Evolutionary conservation across 805 yeast species (phyloP), one percentile per base, ranked within the genome.

Genomic region (Cephaloascus fragrans): DNA sequence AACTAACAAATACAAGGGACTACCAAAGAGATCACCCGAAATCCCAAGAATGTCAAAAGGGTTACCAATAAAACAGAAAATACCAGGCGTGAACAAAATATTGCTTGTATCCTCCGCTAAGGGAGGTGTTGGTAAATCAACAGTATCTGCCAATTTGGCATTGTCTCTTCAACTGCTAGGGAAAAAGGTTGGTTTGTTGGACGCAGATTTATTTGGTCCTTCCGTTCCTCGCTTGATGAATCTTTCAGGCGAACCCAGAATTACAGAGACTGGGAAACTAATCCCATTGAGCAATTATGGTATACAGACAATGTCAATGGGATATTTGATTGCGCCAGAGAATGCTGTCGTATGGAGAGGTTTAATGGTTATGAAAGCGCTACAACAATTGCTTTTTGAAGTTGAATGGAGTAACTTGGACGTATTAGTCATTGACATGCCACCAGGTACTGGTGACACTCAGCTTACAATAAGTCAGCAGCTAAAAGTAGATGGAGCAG

Each of bases 401-500:
- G 94, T 86, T 1, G 73, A 77, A 35, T 86, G 95, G 95, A 63
- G 66, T 19, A 52, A 56, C 4, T 53, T 85, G 34, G 95, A 86
- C 52, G 69, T 77, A 18, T 61, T 86, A 36, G 80, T 86, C 2
- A 63, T 86, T 9, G 95, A 86, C 49, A 73, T 86, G 83, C 95
- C 95, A 0, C 95, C 95, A 1, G 95, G 95, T 2, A 86, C 95
- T 0, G 95, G 95, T 16, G 95, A 86, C 53, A 80, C 84, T 0
- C 95, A 86, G 50, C 64, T 86, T 39, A 82, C 94, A 0, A 66
- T 86, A n/a, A 78, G 87, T 19, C 95, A 86, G 56, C 82, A 78
- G 48, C 55, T 83, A n/a, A 69, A 71, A 35, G 74, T 86, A 0
- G 83, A 79, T 48, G 95, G 95, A 0, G 86, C 94, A 0, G 71